Base-by-base conservation (phyloP, 345 rosid species). In the Salix dunnii region DNA sequence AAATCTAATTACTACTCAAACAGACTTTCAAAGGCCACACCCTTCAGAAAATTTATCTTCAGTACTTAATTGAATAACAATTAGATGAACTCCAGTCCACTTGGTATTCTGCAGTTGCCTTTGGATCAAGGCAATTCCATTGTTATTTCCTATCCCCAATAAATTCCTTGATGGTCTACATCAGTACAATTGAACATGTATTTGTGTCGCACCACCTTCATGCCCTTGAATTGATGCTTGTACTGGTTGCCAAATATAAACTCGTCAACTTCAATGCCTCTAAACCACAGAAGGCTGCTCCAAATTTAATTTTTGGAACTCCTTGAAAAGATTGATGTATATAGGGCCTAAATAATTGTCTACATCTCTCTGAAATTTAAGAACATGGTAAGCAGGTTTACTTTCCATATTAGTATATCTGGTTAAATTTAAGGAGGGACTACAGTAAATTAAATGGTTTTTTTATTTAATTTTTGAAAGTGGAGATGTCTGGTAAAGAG, bases 171-270 rank as follows among this genome's bases (percentile, higher is more conserved):
- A 5, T 6, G 14, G 60, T 21, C 2, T 40, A 40, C 13, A 40
- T 0, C 46, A 40, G 14, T 40, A 40, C 46, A 40, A 40, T 11
- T 18, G 58, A 18, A 6, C 58, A 6, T 51, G n/a, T 18, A 17
- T 49, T 17, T 49, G 55, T 46, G 51, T 14, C 20, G 14, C 6
- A 3, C 5, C 51, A 12, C 17, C 51, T 46, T 46, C 51, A 12
- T 1, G 20, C n/a, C 55, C 55, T 49, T 18, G n/a, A 6, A 5
- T 49, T 49, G 55, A 18, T 33, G 36, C 43, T 36, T 40, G 43
- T 2, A 23, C 28, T 5, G 74, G 75, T 72, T 79, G 31, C 79
- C 82, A 48, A 18, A 55, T n/a, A 9, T 9, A 0, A 55, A n/a
- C 62, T 9, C 27, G 23, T 55, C 62, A 55, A 40, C 3, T 55